phyloP scores from a whole-genome alignment of 2,329 filamentous ascomycete genomes.

The Fusarium graminum region DNA sequence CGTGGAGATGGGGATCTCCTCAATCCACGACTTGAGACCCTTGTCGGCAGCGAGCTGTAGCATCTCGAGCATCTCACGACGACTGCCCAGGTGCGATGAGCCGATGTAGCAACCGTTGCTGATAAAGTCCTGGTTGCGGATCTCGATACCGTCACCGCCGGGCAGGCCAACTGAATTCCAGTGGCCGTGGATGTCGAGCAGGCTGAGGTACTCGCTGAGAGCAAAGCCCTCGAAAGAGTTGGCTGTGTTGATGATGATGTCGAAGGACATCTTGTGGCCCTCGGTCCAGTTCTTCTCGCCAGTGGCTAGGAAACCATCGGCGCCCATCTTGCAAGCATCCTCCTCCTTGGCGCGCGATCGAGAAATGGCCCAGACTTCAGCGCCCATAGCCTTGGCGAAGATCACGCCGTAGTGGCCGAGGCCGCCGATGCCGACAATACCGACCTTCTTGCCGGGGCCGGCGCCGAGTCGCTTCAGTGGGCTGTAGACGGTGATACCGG shows the following conservation, averaged over 20 bases:
- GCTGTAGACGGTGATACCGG: constrained; percentile 83
- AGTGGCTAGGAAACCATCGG: constrained; percentile 71
- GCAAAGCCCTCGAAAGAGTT: constrained; percentile 77
- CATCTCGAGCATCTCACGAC: constrained; percentile 79
- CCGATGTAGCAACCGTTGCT: constrained; percentile 80
- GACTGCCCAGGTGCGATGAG: constrained; percentile 77
- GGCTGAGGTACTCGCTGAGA: constrained; percentile 77
- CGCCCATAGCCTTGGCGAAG: constrained; percentile 76
- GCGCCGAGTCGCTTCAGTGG: constrained; percentile 81
- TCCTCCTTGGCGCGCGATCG: constrained; percentile 71
- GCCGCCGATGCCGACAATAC: constrained; percentile 78
- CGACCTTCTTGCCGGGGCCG: constrained; percentile 83
- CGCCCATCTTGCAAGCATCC: constrained; percentile 70
- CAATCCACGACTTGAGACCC: constrained; percentile 77
- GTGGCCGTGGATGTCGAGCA: constrained; percentile 84
- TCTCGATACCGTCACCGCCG: constrained; percentile 77
- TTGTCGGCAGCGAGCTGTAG: constrained; percentile 77
- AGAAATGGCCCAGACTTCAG: constrained; percentile 72
- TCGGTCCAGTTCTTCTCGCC: constrained; percentile 69
- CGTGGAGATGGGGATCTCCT: constrained; percentile 79
- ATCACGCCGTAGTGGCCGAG: constrained; percentile 79
- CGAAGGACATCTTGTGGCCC: constrained; percentile 73
- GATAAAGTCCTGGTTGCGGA: constrained; percentile 81
- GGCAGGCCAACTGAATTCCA: constrained; percentile 86
- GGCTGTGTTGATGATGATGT: constrained; percentile 82